Base-by-base conservation (phyloP, 106 monocot genomes). In the Phalaenopsis equestris region DNA sequence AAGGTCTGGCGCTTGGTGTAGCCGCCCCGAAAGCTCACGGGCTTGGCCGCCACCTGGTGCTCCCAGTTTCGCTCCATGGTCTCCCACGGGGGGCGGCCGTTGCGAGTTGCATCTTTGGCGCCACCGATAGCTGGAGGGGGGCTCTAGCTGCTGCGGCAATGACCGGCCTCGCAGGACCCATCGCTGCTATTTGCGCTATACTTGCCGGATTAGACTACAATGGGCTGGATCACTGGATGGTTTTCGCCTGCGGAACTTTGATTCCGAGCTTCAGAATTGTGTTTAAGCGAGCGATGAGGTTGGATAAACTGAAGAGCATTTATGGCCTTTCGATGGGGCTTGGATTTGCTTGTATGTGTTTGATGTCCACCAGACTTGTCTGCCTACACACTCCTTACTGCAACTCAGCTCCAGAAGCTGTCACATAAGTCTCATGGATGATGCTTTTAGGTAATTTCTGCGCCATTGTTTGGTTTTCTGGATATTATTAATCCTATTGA, bases 361-460 rank as follows among this genome's bases (percentile, higher is more conserved):
- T 99, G 80, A 99, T 83, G 83, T 99, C 94, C 3, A 99, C 98
- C 15, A 87, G 87, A 73, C 73, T 99, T 84, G 94, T 99, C 41
- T 99, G 98, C 84, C 79, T 99, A 67, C 94, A 99, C 73, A 99
- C 98, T 6, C 91, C 94, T 55, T 99, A 99, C 79, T 99, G 98
- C 75, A 99, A 99, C 83, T 94, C 98, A 3, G 98, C 98, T 36
- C 98, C 98, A 1, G 98, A 99, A 81, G 98, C 98, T 58, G 98
- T 99, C 16, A 99, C 83, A 88, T 99, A 24, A 57, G 42, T 41
- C 15, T 18, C 19, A 55, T 10, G 77, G 36, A 5, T 77, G 52
- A 52, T 10, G 52, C 12, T 52, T 12, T 12, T 14, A 52, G 8
- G 9, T 48, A 48, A 48, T 48, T 48, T 48, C 48, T 10, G 8